Evolutionary conservation across 2,329 filamentous ascomycete genomes (phyloP), one percentile per base, ranked within the genome.

Genomic region (Fusarium praegraminearum): DNA sequence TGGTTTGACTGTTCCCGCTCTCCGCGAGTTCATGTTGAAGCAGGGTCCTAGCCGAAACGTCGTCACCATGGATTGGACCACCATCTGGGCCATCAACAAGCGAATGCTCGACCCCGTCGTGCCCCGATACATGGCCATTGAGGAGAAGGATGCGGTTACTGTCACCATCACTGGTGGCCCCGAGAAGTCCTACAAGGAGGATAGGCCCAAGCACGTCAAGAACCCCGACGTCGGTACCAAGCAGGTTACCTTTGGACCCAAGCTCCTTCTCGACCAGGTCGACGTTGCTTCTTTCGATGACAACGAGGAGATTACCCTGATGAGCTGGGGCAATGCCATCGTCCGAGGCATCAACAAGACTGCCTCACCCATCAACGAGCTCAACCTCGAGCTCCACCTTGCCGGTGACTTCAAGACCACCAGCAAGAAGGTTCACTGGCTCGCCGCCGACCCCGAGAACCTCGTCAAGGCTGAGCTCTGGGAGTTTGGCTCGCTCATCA

Each of bases 351-450:
- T 93, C 66, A 84, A 87, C 49, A 80, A 82, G 32, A 80, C 81
- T 20, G 84, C 84, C 16, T 57, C 54, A 13, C 83, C 87, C 49
- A 89, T 97, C 74, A 91, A 89, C 15, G 84, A 82, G 36, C 85
- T 97, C 40, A 91, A 92, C 61, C 85, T 96, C 56, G 93, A 97
- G 81, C 88, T 98, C n/a, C 91, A 98, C 80, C 88, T 98, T 51
- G 89, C 92, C 75, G 94, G 95, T 58, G 95, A 98, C 79, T 93
- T 98, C 80, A 97, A 97, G 85, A 91, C 93, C 77, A 98, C 95
- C 0, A 90, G 93, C 76, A 98, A 98, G 89, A 98, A 98, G 86
- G 89, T 98, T 38, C 98, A 94, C 1, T 98, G 95, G 95, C 84
- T 98, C 49, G 91, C 93, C 2, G 87, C 86, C 1, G 88, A 93